Conservation (phyloP, 106 monocot genomes). For the Gastrodia elata region DNA sequence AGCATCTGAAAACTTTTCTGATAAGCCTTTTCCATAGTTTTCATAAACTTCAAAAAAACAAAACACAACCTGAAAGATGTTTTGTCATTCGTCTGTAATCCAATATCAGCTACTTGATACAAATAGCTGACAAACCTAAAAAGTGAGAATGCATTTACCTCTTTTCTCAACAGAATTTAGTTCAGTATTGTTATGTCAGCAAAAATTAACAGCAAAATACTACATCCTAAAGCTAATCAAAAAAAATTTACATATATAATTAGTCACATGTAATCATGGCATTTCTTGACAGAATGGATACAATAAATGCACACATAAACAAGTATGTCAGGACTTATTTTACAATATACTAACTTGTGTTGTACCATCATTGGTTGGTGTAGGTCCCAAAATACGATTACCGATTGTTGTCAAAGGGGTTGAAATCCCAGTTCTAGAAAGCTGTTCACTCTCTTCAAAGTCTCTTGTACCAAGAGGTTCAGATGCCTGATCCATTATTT, state of each 20-base stretch:
- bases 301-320: background rate
- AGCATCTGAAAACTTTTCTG: background rate
- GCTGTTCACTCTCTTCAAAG: conserved; percentile 18
- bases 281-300: background rate
- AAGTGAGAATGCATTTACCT: background rate
- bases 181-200: background rate
- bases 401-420: conserved; percentile 15
- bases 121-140: background rate
- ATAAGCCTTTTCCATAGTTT: background rate
- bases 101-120: background rate
- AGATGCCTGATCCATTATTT: conserved; percentile 22
- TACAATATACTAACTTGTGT: conserved; percentile 24
- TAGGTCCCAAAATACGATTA: conserved; percentile 14
- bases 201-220: background rate
- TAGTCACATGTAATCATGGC: background rate
- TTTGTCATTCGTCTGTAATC: background rate
- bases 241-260: background rate
- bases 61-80: background rate
- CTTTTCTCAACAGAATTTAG: background rate
- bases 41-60: background rate
- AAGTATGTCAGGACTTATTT: background rate
- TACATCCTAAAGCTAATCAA: background rate
- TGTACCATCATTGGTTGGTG: conserved; percentile 21
- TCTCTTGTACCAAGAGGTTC: conserved; percentile 18
- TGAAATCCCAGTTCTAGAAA: conserved; percentile 22